Base-by-base conservation (phyloP, 1,284 basidiomycete genomes). In the Ganoderma sinense region DNA sequence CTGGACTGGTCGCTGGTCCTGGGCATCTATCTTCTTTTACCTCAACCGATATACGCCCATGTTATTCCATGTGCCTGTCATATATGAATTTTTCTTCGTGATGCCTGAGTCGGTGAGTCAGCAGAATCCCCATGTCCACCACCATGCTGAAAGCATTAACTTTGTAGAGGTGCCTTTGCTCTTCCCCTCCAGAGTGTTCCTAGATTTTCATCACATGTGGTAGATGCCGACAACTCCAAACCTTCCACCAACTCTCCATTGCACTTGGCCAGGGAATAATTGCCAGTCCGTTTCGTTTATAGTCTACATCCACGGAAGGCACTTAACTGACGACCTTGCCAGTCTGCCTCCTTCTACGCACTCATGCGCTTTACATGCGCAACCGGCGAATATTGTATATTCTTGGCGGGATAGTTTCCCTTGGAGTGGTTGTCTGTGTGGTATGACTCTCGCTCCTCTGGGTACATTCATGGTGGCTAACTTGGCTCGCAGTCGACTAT, bases 1-100 rank as follows among this genome's bases (percentile, higher is more conserved):
- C 31, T 64, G 64, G 63, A 62, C 36, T 26, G 8, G 18, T 20
- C 26, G 45, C 26, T 45, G 33, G 18, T 43, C 48, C 20, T 53
- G 45, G 23, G 20, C 51, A 20, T 62, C 43, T 11, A 41, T 69
- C 66, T 62, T 73, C 59, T 36, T 64, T 65, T 59, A 62, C 69
- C 43, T 62, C 31, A 23, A 65, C 39, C 64, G 66, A 45, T 67
- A 67, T 40, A 33, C n/a, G 14, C 2, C 39, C 23, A 11, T 67
- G 6, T 40, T 67, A 14, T 41, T 33, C 23, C 51, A 56, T 40
- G 39, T 63, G 2, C 66, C 61, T 3, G 41, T 58, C 29, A 51
- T 63, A 1, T 56, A 40, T 51, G 61, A 63, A 36, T 63, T 31
- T 31, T 62, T 63, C 40, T 48, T n/a, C 10, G 31, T n/a, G 18